Evolutionary conservation across 139 green algal species (phyloP).

Genomic region (Axilococcus clingmanii): DNA sequence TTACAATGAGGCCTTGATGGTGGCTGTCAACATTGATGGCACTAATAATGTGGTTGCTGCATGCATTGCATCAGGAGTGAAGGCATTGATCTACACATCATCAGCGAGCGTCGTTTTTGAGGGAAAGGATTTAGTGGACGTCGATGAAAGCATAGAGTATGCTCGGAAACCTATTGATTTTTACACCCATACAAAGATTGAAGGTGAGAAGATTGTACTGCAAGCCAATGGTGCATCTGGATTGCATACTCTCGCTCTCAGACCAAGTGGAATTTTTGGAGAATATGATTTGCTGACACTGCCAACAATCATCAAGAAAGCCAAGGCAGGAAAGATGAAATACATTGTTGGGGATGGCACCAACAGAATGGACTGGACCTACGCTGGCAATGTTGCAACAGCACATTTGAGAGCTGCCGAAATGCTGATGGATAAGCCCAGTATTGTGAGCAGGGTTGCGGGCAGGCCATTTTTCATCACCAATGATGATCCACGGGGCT

Average conservation of each 20-base stretch:
- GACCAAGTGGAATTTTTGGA: conserved; percentile 81
- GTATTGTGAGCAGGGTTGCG: conserved; percentile 20
- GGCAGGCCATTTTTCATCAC: conserved; percentile 83
- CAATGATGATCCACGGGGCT: conserved; percentile 66
- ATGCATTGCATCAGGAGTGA: conserved; percentile 38
- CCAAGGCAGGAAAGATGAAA: conserved; percentile 74
- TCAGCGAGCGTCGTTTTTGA: conserved; percentile 82
- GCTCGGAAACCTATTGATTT: conserved; percentile 64
- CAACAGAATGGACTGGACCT: conserved; percentile 84
- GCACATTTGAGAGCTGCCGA: conserved; percentile 44
- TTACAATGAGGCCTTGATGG: conserved; percentile 67
- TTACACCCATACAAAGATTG: conserved; percentile 76
- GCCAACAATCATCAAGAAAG: conserved; percentile 47
- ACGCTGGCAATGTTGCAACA: conserved; percentile 79
- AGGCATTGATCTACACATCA: conserved; percentile 51
- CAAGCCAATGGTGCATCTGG: conserved; percentile 45
- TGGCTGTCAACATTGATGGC: conserved; percentile 74
- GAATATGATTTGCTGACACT: conserved; percentile 73
- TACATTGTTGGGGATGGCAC: conserved; percentile 75
- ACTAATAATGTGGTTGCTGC: conserved; percentile 68
- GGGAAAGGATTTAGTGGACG: conserved; percentile 49
- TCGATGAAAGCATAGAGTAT: conserved; percentile 61
- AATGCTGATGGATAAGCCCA: conserved; percentile 12
- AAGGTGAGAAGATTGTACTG: conserved; percentile 65
- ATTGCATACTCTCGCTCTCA: conserved; percentile 56